phyloP scores from a whole-genome alignment of 371 early-diverging fungal species.

The Mucor sp. region DNA sequence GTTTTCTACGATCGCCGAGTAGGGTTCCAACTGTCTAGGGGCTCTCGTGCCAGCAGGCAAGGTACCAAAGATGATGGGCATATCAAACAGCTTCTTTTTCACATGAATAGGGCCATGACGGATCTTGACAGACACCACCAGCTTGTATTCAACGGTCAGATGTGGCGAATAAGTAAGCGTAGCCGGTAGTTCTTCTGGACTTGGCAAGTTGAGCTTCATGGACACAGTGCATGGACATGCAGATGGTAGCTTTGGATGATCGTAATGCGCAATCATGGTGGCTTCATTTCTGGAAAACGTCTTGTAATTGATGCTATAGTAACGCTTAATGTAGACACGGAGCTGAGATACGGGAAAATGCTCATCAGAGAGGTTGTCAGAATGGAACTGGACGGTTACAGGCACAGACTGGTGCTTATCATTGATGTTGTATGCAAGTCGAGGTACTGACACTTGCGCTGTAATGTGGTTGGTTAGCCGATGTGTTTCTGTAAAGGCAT shows the following conservation, averaged over 20 bases:
- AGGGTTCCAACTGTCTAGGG: conserved; percentile 24
- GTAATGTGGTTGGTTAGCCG: conserved; percentile 13
- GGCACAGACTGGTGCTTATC: conserved; percentile 21
- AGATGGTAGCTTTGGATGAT: conserved; percentile 8
- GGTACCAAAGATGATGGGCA: conserved; percentile 24
- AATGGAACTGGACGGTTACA: conserved; percentile 13
- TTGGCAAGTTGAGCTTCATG: conserved; percentile 10
- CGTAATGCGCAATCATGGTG: conserved; percentile 10
- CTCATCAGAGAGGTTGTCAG: not conserved
- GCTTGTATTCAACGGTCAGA: conserved; percentile 20
- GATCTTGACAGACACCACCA: conserved; percentile 18
- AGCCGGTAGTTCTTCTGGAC: conserved; percentile 2
- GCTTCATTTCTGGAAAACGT: conserved; percentile 29
- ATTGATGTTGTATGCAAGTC: conserved; percentile 24
- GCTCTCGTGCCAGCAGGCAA: conserved; percentile 26
- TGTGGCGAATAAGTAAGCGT: conserved; percentile 22
- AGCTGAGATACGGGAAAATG: conserved; percentile 13
- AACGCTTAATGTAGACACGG: conserved; percentile 27
- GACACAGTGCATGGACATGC: conserved; percentile 15
- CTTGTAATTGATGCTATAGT: conserved; percentile 28
- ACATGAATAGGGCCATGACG: conserved; percentile 25
- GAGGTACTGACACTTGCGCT: conserved; percentile 22
- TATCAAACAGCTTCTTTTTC: conserved; percentile 26
- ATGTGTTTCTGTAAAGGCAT: conserved; percentile 7
- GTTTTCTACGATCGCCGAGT: conserved; percentile 18